These are phyloP conservation scores for Serendipita sp. DNA, from an alignment of 768 basidiomycete species.

Conservation along the genomic window DNA sequence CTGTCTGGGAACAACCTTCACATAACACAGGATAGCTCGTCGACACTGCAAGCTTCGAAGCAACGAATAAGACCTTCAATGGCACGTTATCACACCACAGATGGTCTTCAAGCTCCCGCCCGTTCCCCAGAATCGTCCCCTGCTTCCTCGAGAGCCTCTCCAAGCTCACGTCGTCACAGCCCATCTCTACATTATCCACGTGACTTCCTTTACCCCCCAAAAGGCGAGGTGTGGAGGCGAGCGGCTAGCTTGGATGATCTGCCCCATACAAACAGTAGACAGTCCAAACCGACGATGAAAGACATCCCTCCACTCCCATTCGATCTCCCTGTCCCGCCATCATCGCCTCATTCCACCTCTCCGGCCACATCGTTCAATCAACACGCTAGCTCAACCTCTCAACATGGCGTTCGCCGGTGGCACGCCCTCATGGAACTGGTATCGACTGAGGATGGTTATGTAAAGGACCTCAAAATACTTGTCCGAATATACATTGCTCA, in stretches of 20 bases:
- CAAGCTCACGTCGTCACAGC: background rate
- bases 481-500: conserved; percentile 37
- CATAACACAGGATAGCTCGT: too few relatives aligned
- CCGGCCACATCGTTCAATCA: background rate
- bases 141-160: background rate
- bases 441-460: conserved; percentile 69
- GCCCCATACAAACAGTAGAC: too few relatives aligned
- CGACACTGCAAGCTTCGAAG: background rate
- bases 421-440: conserved; percentile 78
- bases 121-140: too few relatives aligned
- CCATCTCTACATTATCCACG: background rate
- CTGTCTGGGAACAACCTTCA: too few relatives aligned
- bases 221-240: background rate
- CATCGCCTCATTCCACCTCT: background rate
- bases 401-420: conserved; percentile 20
- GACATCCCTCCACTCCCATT: too few relatives aligned
- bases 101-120: background rate
- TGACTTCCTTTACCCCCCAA: background rate
- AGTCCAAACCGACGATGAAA: background rate
- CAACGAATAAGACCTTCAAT: background rate
- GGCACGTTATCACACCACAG: background rate
- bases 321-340: too few relatives aligned
- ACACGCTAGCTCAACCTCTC: background rate
- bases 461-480: conserved; percentile 58
- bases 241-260: background rate